Conservation (phyloP, 2,329 filamentous ascomycete genomes). For the Xylariales sp. region DNA sequence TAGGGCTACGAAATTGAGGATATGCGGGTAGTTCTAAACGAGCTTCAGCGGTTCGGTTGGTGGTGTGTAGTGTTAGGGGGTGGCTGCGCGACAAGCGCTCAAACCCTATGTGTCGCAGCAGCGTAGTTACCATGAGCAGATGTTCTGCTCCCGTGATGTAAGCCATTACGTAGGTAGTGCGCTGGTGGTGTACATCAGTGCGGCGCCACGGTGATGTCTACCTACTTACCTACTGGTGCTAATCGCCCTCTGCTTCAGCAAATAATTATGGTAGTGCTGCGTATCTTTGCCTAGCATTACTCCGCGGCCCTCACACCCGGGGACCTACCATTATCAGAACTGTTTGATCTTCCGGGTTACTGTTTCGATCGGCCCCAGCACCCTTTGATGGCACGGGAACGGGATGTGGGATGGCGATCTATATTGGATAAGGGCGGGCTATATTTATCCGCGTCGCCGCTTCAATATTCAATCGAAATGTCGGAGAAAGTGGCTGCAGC, state of each 20-base stretch:
- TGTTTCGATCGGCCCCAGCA: constrained; percentile 26
- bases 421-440: constrained; percentile 31
- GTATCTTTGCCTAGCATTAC: not conserved
- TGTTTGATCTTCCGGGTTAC: constrained; percentile 35
- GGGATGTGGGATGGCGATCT: constrained; percentile 20
- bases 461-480: constrained; percentile 6
- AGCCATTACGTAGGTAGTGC: not conserved
- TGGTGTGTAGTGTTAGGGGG: not conserved
- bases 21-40: constrained; percentile 14
- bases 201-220: constrained; percentile 5
- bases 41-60: constrained; percentile 13
- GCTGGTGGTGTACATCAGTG: not conserved
- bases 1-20: not conserved
- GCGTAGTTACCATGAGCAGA: constrained; percentile 14
- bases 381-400: not conserved
- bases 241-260: not conserved
- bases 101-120: constrained; percentile 6
- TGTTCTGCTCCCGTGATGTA: not conserved
- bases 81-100: constrained; percentile 4
- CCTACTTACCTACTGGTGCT: not conserved
- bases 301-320: constrained; percentile 9
- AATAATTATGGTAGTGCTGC: not conserved
- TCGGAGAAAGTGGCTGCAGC: not conserved
- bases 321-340: constrained; percentile 20
- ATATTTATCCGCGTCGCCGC: constrained; percentile 21